Evolutionary conservation across 2,329 filamentous ascomycete genomes (phyloP).

Genomic region (Fusarium tupiense): DNA sequence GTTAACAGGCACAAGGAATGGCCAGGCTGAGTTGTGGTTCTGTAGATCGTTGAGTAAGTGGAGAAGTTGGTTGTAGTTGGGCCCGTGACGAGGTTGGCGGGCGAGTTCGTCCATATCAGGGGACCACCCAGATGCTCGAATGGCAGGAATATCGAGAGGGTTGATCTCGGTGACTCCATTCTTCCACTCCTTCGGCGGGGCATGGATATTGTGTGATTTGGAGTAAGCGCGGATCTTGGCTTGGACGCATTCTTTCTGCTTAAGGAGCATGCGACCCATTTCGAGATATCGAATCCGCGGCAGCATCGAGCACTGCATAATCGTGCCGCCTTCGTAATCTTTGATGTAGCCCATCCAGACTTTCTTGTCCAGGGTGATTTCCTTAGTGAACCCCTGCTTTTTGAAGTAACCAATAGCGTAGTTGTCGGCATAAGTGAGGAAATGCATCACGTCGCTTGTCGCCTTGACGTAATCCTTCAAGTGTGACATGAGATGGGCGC

Average conservation of each 20-base stretch:
- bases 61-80: constrained; percentile 93
- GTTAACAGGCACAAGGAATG: constrained; percentile 93
- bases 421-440: constrained; percentile 98
- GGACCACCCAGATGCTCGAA: constrained; percentile 93
- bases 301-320: constrained; percentile 99
- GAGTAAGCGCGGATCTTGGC: constrained; percentile 94
- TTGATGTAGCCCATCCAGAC: constrained; percentile 99
- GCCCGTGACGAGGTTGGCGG: constrained; percentile 92
- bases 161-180: constrained; percentile 80
- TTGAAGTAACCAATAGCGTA: constrained; percentile 99
- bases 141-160: constrained; percentile 85
- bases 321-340: constrained; percentile 97
- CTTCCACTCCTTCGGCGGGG: constrained; percentile 87
- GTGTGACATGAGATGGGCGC: constrained; percentile 97
- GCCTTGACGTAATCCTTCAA: constrained; percentile 98
- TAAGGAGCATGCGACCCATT: constrained; percentile 89
- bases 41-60: constrained; percentile 95
- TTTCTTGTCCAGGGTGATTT: constrained; percentile 89
- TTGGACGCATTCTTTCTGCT: constrained; percentile 95
- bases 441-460: constrained; percentile 97
- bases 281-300: constrained; percentile 95
- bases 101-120: constrained; percentile 98
- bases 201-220: constrained; percentile 87
- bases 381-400: constrained; percentile 98
- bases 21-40: constrained; percentile 93